Conservation (phyloP, 345 rosid genomes). For the Brassica carinata region DNA sequence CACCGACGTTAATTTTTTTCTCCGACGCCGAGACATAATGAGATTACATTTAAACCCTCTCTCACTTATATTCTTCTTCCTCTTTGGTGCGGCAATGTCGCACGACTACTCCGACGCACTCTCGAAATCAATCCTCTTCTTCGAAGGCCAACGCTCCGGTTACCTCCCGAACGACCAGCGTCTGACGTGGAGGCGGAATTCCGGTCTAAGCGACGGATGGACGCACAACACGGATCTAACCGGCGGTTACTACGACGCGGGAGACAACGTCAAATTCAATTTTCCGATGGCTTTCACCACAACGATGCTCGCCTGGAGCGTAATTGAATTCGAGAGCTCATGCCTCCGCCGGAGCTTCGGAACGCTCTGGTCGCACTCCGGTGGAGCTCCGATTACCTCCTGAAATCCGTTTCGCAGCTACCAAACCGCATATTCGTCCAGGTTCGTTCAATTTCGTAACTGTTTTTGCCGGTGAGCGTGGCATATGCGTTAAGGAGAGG, state of each 20-base stretch:
- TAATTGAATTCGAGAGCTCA: slow-evolving; percentile 74
- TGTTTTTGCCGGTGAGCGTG: slow-evolving; percentile 26
- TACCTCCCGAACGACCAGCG: slow-evolving; percentile 73
- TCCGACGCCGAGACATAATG: slow-evolving; percentile 28
- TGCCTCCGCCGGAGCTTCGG: slow-evolving; percentile 69
- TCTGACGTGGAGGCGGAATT: slow-evolving; percentile 64
- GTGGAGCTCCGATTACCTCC: slow-evolving; percentile 81
- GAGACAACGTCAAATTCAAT: slow-evolving; percentile 86
- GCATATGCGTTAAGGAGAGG: not conserved
- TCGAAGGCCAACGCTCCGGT: slow-evolving; percentile 96
- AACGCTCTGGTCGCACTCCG: slow-evolving; percentile 70
- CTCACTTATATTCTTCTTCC: not conserved
- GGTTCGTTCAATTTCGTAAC: slow-evolving; percentile 48
- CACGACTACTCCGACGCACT: slow-evolving; percentile 81
- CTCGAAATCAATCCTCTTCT: slow-evolving; percentile 87
- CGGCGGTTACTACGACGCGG: slow-evolving; percentile 97
- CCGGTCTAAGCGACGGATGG: slow-evolving; percentile 83
- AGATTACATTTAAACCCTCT: slow-evolving; percentile 17
- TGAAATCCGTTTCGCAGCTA: slow-evolving; percentile 76
- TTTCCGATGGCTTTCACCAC: slow-evolving; percentile 96
- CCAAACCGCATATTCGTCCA: slow-evolving; percentile 91
- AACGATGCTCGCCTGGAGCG: slow-evolving; percentile 87
- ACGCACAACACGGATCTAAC: slow-evolving; percentile 62
- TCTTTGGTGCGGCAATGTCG: slow-evolving; percentile 17
- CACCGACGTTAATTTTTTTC: slow-evolving; percentile 5